Conservation (phyloP, 495 filamentous ascomycete genomes). For the Parathielavia appendiculata region DNA sequence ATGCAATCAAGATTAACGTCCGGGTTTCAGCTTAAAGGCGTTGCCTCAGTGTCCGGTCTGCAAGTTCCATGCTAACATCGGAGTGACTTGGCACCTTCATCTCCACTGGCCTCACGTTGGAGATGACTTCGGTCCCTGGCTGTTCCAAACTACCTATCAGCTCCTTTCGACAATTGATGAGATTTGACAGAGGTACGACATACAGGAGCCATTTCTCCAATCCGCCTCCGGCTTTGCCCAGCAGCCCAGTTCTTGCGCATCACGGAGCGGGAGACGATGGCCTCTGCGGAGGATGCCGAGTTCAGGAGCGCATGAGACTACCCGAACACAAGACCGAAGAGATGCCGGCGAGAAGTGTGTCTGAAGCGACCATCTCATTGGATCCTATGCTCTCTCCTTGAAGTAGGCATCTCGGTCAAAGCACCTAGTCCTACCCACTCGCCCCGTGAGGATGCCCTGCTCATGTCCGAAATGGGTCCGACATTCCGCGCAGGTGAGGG, state of each 20-base stretch:
- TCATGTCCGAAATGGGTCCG: constrained; percentile 7
- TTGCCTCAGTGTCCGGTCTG: too few relatives aligned
- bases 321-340: background rate
- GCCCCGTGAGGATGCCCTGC: background rate
- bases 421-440: constrained; percentile 4
- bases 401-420: constrained; percentile 4
- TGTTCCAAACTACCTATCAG: too few relatives aligned
- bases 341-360: background rate
- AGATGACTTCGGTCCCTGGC: too few relatives aligned
- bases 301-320: background rate
- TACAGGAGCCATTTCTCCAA: too few relatives aligned
- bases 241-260: background rate
- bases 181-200: too few relatives aligned
- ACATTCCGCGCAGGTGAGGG: background rate
- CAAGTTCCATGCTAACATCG: too few relatives aligned
- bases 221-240: too few relatives aligned
- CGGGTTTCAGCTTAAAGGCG: too few relatives aligned
- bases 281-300: constrained; percentile 4
- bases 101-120: background rate
- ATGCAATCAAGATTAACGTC: too few relatives aligned
- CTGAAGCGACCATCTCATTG: background rate
- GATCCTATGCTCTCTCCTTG: background rate
- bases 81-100: too few relatives aligned
- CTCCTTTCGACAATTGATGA: too few relatives aligned
- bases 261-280: background rate